Base-by-base conservation (phyloP, 371 early-diverging fungal species). In the Zopfochytrium polystomum region DNA sequence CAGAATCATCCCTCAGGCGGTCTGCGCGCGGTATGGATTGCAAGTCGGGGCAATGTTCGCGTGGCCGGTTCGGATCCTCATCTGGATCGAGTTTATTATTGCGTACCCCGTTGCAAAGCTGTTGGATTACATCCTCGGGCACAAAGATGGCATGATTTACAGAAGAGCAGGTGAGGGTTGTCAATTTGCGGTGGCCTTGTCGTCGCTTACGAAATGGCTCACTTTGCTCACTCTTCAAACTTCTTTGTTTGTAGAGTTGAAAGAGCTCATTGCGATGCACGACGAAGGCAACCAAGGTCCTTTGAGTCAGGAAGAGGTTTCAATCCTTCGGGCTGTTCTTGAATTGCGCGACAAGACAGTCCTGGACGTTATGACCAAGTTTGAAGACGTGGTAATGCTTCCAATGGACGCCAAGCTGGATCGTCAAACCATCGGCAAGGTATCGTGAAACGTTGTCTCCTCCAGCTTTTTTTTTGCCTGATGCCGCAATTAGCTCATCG, bases 181-280 rank as follows among this genome's bases (percentile, higher is more conserved):
- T 32, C 29, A 30, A 9, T 22, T 55, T 7, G 11, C n/a, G 9
- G 11, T 11, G n/a, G n/a, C n/a, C n/a, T n/a, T n/a, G n/a, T n/a
- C n/a, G n/a, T n/a, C n/a, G n/a, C n/a, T n/a, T n/a, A n/a, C n/a
- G n/a, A n/a, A n/a, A n/a, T n/a, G n/a, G n/a, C n/a, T n/a, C n/a
- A n/a, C n/a, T n/a, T n/a, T n/a, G n/a, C n/a, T n/a, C n/a, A n/a
- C n/a, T n/a, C n/a, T n/a, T 38, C 20, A 44, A 15, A 49, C 34
- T 51, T 9, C 44, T 38, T 70, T 66, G 60, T 76, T 83, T 42
- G 2, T 49, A 60, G 92, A 95, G 58, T 81, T 96, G 6, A 94
- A 92, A 67, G 90, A 93, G 31, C 80, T 97, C n/a, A 92, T 97
- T 1, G 83, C 88, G 1, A 70, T 95, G 31, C 93, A 94, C 66